A percentile compares a stretch with the other conserved stretches of the same genome.
phyloP scores from a whole-genome alignment of 352 stramenopile species.

The Phytopythium boreale region DNA sequence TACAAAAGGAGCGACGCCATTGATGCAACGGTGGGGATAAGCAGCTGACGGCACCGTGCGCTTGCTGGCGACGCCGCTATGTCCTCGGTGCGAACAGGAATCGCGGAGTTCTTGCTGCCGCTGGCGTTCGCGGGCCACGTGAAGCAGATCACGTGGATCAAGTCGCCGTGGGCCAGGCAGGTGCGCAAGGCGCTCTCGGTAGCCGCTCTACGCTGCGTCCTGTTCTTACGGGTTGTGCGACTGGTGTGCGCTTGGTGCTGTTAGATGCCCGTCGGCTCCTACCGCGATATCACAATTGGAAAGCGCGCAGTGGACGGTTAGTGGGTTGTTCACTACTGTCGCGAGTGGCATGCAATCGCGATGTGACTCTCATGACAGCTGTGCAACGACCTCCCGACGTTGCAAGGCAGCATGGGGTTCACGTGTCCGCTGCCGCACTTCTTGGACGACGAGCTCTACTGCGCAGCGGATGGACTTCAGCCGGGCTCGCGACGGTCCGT shows the following conservation, averaged over 20 bases:
- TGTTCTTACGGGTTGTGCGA: background rate
- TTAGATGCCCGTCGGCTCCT: slow-evolving; percentile 36
- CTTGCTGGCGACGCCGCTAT: background rate
- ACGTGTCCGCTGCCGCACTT: slow-evolving; percentile 64
- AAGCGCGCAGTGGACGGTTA: slow-evolving; percentile 32
- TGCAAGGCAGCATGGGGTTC: slow-evolving; percentile 34
- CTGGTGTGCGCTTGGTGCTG: background rate
- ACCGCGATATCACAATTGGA: slow-evolving; percentile 35
- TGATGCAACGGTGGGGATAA: background rate
- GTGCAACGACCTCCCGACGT: background rate
- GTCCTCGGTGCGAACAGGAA: slow-evolving; percentile 26
- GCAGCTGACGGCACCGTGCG: too few relatives aligned
- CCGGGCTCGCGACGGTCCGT: slow-evolving; percentile 25
- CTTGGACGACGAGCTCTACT: slow-evolving; percentile 67
- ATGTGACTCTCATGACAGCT: background rate
- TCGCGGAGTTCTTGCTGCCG: slow-evolving; percentile 85
- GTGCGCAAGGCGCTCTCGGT: slow-evolving; percentile 14
- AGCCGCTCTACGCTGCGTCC: background rate
- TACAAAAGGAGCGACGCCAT: background rate
- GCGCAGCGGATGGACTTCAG: slow-evolving; percentile 29
- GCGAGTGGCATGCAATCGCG: slow-evolving; percentile 10
- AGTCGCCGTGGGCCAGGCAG: slow-evolving; percentile 76
- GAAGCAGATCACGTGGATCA: slow-evolving; percentile 73
- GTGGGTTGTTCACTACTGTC: background rate
- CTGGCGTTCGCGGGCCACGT: slow-evolving; percentile 80